These are phyloP conservation scores for Tylopilus balloui DNA, from an alignment of 768 basidiomycete genomes.

Conservation along the genomic window DNA sequence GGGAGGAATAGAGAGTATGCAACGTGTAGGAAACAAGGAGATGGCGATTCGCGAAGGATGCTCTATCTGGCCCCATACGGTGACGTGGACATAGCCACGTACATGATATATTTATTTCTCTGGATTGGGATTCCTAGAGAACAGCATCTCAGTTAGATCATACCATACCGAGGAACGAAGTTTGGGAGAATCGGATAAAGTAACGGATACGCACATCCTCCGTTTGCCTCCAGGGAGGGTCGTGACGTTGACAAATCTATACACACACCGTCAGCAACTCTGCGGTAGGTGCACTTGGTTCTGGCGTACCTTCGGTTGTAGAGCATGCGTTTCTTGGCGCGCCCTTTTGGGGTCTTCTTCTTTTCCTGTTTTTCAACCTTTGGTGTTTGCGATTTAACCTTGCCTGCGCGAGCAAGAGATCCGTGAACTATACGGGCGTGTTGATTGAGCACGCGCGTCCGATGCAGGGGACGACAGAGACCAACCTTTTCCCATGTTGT, in stretches of 20 bases:
- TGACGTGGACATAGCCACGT: slow-evolving; percentile 8
- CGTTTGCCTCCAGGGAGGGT: slow-evolving; percentile 88
- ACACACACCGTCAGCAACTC: slow-evolving; percentile 4
- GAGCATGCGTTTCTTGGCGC: slow-evolving; percentile 93
- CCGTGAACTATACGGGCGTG: slow-evolving; percentile 72
- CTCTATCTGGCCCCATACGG: slow-evolving; percentile 2
- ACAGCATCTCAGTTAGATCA: slow-evolving; percentile 4
- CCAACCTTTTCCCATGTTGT: slow-evolving; percentile 74
- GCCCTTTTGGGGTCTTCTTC: slow-evolving; percentile 96
- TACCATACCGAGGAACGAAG: slow-evolving; percentile 62
- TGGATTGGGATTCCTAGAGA: slow-evolving; percentile 28
- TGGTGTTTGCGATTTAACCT: slow-evolving; percentile 97
- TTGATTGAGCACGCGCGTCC: background rate
- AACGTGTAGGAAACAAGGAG: slow-evolving; percentile 11
- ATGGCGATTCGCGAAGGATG: background rate
- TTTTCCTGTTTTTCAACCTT: slow-evolving; percentile 99
- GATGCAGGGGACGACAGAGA: slow-evolving; percentile 9
- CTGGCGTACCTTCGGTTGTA: slow-evolving; percentile 84
- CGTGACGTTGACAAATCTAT: slow-evolving; percentile 91
- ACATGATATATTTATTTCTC: slow-evolving; percentile 20
- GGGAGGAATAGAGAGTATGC: slow-evolving; percentile 9
- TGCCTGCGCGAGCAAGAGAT: slow-evolving; percentile 98
- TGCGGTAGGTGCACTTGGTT: fast-evolving
- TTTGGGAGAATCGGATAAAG: slow-evolving; percentile 53
- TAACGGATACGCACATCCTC: slow-evolving; percentile 74